Conservation (phyloP, 2,329 filamentous ascomycete species). For the Pseudocercospora fijiensis region DNA sequence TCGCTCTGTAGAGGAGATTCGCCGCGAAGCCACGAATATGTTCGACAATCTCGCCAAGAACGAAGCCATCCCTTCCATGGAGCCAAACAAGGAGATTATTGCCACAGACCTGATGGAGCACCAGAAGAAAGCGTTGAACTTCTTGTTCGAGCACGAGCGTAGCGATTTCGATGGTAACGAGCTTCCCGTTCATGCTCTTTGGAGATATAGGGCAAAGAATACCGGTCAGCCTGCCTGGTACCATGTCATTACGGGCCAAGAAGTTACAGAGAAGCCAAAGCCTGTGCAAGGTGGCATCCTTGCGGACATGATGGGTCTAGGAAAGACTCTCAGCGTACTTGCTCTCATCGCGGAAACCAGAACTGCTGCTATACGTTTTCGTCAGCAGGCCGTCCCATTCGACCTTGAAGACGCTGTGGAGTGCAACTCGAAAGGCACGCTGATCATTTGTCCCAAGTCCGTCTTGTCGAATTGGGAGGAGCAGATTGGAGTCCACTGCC, state of each 20-base stretch:
- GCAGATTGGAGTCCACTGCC: conserved; percentile 80
- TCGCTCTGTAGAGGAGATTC: conserved; percentile 81
- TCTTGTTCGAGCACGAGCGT: conserved; percentile 77
- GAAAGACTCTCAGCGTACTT: conserved; percentile 70
- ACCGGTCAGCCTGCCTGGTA: conserved; percentile 65
- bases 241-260: conserved; percentile 80
- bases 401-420: conserved; percentile 48
- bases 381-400: conserved; percentile 39
- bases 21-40: conserved; percentile 77
- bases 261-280: conserved; percentile 40
- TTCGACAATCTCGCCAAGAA: conserved; percentile 79
- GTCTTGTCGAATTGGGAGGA: conserved; percentile 93
- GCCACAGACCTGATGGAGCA: conserved; percentile 72
- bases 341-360: conserved; percentile 70
- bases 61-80: conserved; percentile 72
- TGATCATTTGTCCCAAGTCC: conserved; percentile 85
- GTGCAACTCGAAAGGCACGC: conserved; percentile 72
- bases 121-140: conserved; percentile 86
- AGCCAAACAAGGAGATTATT: conserved; percentile 61
- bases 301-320: conserved; percentile 54
- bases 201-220: conserved; percentile 62
- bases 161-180: conserved; percentile 57
- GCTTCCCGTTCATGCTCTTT: conserved; percentile 65
- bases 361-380: conserved; percentile 63
- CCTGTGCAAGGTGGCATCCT: conserved; percentile 48